Percentiles rank a stretch among this genome's conserved stretches.
Evolutionary conservation across 495 filamentous ascomycete species (phyloP).

Genomic region (Aspergillus campestris): DNA sequence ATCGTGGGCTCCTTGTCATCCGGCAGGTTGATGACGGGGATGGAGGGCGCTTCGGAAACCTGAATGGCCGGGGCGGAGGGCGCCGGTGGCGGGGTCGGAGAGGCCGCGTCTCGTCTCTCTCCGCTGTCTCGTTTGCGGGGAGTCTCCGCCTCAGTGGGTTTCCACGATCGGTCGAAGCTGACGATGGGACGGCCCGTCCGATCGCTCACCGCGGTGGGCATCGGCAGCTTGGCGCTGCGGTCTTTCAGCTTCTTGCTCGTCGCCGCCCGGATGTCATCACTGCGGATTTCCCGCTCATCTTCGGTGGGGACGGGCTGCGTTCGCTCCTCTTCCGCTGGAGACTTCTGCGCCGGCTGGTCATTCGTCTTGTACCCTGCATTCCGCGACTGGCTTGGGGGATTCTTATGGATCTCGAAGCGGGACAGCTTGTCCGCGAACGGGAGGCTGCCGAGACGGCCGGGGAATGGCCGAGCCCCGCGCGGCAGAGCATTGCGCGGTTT

Average conservation of each 20-base stretch:
- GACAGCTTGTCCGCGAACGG: constrained; percentile 48
- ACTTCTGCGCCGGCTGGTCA: constrained; percentile 26
- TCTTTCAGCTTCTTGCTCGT: constrained; percentile 84
- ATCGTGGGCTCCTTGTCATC: constrained; percentile 38
- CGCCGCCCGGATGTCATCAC: constrained; percentile 80
- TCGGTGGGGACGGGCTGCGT: constrained; percentile 38
- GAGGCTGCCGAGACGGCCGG: constrained; percentile 33
- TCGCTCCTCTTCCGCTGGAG: constrained; percentile 12
- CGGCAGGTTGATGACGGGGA: constrained; percentile 58
- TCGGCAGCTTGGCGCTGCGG: constrained; percentile 75
- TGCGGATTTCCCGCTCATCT: constrained; percentile 71
- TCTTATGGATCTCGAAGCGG: constrained; percentile 65
- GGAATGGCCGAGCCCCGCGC: constrained; percentile 38
- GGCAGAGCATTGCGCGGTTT: constrained; percentile 52
- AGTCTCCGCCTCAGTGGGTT: constrained; percentile 39
- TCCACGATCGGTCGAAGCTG: constrained; percentile 82
- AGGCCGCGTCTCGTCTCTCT: constrained; percentile 6
- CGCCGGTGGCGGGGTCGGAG: constrained; percentile 25
- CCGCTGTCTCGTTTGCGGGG: constrained; percentile 7
- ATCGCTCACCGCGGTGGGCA: constrained; percentile 78
- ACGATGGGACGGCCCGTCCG: constrained; percentile 80
- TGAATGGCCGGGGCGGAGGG: constrained; percentile 44
- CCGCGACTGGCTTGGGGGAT: constrained; percentile 66
- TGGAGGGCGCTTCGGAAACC: constrained; percentile 43
- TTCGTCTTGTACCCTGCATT: constrained; percentile 68